phyloP scores from a whole-genome alignment of 306 rosid species.

The Ammopiptanthus mongolicus region DNA sequence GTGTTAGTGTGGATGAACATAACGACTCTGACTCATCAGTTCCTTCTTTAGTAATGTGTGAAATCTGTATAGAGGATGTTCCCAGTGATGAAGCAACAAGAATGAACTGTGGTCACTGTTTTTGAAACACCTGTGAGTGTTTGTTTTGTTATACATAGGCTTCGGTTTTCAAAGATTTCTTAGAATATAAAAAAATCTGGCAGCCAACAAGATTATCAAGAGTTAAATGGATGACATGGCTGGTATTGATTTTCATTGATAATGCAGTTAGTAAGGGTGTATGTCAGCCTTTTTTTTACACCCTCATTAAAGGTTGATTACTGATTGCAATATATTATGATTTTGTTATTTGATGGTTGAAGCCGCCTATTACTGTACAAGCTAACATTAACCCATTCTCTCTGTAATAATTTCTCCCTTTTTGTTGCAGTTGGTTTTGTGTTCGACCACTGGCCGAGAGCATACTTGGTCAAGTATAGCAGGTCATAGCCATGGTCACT shows the following conservation, averaged over 20 bases:
- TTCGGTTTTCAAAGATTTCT: neutral
- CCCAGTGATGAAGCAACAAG: constrained; percentile 56
- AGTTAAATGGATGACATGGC: too few species aligned
- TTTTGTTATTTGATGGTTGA: too few species aligned
- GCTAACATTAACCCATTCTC: neutral
- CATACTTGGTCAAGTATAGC: constrained; percentile 84
- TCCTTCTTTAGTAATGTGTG: constrained; percentile 46
- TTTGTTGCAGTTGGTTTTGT: constrained; percentile 87
- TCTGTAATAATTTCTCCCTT: neutral
- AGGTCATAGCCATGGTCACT: constrained; percentile 96
- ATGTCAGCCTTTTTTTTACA: neutral
- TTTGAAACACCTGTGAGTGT: constrained; percentile 80
- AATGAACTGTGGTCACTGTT: constrained; percentile 94
- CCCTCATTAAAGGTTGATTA: neutral
- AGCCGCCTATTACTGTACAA: neutral
- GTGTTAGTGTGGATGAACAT: constrained; percentile 59
- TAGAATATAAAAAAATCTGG: neutral
- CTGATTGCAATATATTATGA: neutral
- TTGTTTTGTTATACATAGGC: neutral
- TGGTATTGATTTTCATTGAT: neutral
- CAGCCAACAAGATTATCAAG: too few species aligned
- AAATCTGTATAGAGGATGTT: constrained; percentile 75
- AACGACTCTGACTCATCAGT: constrained; percentile 22
- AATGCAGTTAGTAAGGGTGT: neutral
- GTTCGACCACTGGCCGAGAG: constrained; percentile 88